These are phyloP conservation scores for Dryas octopetala DNA, from an alignment of 306 rosid species.

Conservation along the genomic window DNA sequence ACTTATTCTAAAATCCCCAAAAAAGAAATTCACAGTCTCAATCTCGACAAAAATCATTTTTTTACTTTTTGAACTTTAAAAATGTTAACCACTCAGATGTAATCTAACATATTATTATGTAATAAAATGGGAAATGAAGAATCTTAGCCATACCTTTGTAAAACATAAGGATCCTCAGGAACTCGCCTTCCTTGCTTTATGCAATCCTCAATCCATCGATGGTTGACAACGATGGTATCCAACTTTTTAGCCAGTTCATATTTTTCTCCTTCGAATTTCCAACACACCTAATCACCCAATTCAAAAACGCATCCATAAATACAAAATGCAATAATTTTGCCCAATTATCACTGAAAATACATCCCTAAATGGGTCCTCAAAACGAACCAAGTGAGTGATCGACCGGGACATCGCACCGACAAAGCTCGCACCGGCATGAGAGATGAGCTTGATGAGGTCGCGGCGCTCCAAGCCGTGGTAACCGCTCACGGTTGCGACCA, in stretches of 20 bases:
- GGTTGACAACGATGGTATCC: slow-evolving; percentile 54
- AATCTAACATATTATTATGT: neutral
- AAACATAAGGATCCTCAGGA: slow-evolving; percentile 58
- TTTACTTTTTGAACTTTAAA: neutral
- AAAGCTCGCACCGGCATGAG: slow-evolving; percentile 60
- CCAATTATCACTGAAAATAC: neutral
- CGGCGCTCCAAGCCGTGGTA: slow-evolving; percentile 67
- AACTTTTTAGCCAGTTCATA: slow-evolving; percentile 58
- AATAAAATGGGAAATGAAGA: neutral
- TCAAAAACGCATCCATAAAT: slow-evolving; percentile 1
- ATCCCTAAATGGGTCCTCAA: neutral
- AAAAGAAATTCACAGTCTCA: neutral
- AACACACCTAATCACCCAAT: slow-evolving; percentile 55
- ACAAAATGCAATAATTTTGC: slow-evolving; percentile 7
- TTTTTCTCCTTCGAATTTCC: slow-evolving; percentile 71
- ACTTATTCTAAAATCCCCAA: neutral
- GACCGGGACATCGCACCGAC: slow-evolving; percentile 73
- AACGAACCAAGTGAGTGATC: slow-evolving; percentile 73
- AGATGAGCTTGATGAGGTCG: slow-evolving; percentile 73
- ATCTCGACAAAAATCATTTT: neutral
- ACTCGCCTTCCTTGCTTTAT: slow-evolving; percentile 66
- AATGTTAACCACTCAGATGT: neutral
- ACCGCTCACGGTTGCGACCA: slow-evolving; percentile 80
- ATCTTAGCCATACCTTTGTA: slow-evolving; percentile 50
- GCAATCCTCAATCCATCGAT: slow-evolving; percentile 88